These are phyloP conservation scores for Helicostylum pulchrum DNA, from an alignment of 192 early-diverging fungal genomes.

Conservation along the genomic window DNA sequence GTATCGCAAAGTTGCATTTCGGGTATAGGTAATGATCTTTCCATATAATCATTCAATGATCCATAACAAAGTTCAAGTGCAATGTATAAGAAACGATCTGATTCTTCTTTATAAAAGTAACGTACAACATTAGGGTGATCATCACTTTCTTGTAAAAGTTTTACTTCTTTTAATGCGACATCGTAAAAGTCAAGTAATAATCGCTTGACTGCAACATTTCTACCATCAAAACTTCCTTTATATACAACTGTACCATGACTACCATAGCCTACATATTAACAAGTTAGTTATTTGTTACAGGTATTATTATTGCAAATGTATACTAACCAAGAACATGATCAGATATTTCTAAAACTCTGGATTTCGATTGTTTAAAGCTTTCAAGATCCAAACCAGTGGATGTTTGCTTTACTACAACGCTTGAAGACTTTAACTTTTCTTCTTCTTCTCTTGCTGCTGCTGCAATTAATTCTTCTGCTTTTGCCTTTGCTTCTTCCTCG, in stretches of 20 bases:
- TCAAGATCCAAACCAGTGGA: slow-evolving; percentile 16
- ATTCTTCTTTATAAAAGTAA: slow-evolving; percentile 88
- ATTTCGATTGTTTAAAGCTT: slow-evolving; percentile 7
- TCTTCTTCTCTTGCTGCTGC: not conserved
- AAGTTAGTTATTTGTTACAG: not conserved
- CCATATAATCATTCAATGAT: slow-evolving; percentile 84
- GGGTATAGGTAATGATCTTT: slow-evolving; percentile 47
- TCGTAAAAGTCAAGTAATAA: slow-evolving; percentile 95
- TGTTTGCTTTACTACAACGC: not conserved
- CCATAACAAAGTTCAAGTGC: slow-evolving; percentile 93
- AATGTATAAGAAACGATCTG: slow-evolving; percentile 93
- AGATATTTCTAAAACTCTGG: slow-evolving; percentile 24
- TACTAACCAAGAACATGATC: slow-evolving; percentile 26
- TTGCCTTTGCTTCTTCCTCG: not conserved
- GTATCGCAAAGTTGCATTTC: slow-evolving; percentile 44
- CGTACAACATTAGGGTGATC: slow-evolving; percentile 95
- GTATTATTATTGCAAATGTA: no score
- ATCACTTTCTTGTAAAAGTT: slow-evolving; percentile 88
- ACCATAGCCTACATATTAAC: slow-evolving; percentile 73
- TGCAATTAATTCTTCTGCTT: slow-evolving; percentile 1
- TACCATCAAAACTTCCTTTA: slow-evolving; percentile 88
- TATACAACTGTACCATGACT: slow-evolving; percentile 97
- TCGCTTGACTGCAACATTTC: slow-evolving; percentile 91
- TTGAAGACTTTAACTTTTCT: not conserved
- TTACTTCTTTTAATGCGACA: slow-evolving; percentile 91